Evolutionary conservation across 139 green algal species (phyloP).

Genomic region (Chlorella sp.): DNA sequence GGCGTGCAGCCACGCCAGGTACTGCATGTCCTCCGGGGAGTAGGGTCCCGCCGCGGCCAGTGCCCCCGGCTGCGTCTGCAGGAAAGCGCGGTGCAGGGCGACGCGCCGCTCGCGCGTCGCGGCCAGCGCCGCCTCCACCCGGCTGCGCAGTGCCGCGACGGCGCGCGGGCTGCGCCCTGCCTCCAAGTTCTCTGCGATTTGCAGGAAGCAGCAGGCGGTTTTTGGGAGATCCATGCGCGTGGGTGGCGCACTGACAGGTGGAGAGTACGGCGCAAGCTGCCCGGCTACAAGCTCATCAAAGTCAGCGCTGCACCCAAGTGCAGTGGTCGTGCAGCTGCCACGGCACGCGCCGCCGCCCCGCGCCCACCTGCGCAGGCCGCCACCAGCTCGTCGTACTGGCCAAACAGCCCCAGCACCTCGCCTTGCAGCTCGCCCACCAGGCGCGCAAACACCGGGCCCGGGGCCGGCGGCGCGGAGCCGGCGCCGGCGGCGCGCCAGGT

Average conservation of each 20-base stretch:
- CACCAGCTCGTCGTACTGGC: not conserved
- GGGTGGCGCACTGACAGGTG: not conserved
- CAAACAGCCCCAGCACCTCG: not conserved
- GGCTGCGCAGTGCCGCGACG: not conserved
- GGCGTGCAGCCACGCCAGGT: constrained; percentile 9
- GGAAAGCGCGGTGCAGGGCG: not conserved
- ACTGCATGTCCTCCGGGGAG: not conserved
- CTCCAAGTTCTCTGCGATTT: not conserved
- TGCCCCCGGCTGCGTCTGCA: not conserved
- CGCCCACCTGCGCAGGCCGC: not conserved
- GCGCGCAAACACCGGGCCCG: not conserved
- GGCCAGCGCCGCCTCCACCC: not conserved
- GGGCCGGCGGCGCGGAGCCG: not conserved
- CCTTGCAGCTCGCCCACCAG: not conserved
- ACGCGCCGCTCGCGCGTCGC: not conserved
- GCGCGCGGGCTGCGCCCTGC: not conserved
- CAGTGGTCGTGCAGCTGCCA: not conserved
- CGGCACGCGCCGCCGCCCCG: not conserved
- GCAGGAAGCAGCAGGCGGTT: not conserved
- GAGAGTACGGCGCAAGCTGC: not conserved
- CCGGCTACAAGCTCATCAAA: not conserved
- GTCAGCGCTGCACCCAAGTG: not conserved
- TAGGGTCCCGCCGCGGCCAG: not conserved
- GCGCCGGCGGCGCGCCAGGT: not conserved
- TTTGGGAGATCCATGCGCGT: not conserved